These are phyloP conservation scores for Aspergillus biplanus DNA, from an alignment of 495 filamentous ascomycete species.

Conservation along the genomic window DNA sequence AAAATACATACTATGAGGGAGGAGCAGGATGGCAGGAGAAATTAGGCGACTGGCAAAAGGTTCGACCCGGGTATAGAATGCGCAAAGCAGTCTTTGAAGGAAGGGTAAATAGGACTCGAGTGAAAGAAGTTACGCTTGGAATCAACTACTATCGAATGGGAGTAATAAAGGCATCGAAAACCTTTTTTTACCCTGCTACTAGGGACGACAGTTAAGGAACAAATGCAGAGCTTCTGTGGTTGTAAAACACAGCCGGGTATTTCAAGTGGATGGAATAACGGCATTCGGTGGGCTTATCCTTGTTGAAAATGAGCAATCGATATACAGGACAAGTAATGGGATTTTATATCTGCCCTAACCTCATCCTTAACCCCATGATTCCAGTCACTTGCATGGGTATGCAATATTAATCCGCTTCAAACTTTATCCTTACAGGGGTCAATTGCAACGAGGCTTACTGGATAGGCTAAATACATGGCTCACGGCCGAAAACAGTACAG, in stretches of 20 bases:
- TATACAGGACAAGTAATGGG: conserved; percentile 13
- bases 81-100: conserved; percentile 41
- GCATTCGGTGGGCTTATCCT: not conserved
- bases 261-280: too few relatives aligned
- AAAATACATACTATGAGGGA: conserved; percentile 45
- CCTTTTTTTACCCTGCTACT: not conserved
- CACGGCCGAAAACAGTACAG: not conserved
- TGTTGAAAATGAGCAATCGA: not conserved
- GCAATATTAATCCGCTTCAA: not conserved
- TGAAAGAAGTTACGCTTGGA: conserved; percentile 34
- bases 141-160: conserved; percentile 29
- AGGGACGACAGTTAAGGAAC: not conserved
- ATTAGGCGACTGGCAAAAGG: conserved; percentile 45
- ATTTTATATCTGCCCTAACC: not conserved
- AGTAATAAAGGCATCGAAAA: conserved; percentile 17
- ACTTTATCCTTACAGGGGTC: conserved; percentile 10
- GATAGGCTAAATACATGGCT: too few relatives aligned
- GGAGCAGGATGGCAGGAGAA: conserved; percentile 49
- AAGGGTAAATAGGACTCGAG: conserved; percentile 37
- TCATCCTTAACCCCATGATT: not conserved
- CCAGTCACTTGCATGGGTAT: conserved; percentile 3
- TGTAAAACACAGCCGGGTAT: too few relatives aligned
- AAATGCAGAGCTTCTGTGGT: not conserved
- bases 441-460: not conserved
- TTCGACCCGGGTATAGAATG: conserved; percentile 41